Conservation (phyloP, 1,139 yeast species). For the Kluyveromyces sp. region DNA sequence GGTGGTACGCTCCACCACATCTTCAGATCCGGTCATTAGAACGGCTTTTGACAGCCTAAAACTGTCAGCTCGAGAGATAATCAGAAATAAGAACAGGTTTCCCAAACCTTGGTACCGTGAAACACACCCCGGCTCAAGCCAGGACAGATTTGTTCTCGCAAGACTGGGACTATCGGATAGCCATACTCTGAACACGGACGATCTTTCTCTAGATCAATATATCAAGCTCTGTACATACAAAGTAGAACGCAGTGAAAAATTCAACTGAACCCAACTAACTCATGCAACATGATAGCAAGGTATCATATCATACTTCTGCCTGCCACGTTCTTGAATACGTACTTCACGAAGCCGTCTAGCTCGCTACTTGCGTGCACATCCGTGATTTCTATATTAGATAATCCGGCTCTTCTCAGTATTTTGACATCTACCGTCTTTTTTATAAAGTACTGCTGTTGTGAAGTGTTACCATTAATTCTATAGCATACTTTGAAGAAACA, state of each 20-base stretch:
- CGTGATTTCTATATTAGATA: no score
- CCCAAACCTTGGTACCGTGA: conserved; percentile 12
- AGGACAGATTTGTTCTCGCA: conserved; percentile 17
- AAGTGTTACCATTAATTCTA: neutral
- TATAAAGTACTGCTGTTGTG: neutral
- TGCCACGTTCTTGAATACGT: no score
- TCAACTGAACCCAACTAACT: no score
- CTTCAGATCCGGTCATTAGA: neutral
- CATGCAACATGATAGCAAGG: no score
- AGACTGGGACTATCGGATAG: conserved; percentile 9
- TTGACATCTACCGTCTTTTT: neutral
- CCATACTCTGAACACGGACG: conserved; percentile 12
- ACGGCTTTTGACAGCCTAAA: neutral
- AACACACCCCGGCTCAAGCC: conserved; percentile 12
- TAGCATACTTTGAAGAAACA: neutral
- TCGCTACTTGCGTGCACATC: no score
- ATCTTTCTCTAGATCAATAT: conserved; percentile 12
- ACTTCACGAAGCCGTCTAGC: no score
- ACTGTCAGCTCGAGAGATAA: neutral
- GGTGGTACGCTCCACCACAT: conserved; percentile 12
- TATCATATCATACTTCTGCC: no score
- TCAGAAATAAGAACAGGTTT: neutral
- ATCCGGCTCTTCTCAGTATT: no score
- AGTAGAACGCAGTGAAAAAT: neutral
- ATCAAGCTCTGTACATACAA: neutral